Conservation (phyloP, 345 rosid species). For the Raphanus sativus region DNA sequence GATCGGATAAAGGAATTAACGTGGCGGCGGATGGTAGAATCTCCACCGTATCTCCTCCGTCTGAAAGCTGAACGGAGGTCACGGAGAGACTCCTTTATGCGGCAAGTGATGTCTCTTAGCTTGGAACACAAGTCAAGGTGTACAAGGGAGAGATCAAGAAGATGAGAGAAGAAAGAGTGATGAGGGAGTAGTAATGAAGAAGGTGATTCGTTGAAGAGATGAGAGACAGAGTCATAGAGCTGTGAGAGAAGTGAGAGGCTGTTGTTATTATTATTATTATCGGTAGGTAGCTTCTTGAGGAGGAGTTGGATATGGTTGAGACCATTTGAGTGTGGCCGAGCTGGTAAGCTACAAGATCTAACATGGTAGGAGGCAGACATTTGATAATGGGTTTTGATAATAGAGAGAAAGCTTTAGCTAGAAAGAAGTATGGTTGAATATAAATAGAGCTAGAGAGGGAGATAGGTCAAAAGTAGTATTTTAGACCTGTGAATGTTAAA, state of each 20-base stretch:
- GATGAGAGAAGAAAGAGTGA: conserved; percentile 30
- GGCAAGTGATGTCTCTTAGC: conserved; percentile 46
- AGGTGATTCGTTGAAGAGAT: conserved; percentile 42
- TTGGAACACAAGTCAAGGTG: conserved; percentile 53
- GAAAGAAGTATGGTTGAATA: conserved; percentile 12
- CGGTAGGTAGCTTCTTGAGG: conserved; percentile 28
- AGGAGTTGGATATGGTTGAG: conserved; percentile 30
- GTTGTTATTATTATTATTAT: background rate
- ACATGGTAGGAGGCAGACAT: conserved; percentile 41
- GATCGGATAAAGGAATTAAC: conserved; percentile 36
- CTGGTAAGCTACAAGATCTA: conserved; percentile 64
- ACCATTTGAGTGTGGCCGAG: conserved; percentile 47
- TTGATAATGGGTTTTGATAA: conserved; percentile 14
- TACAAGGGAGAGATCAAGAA: conserved; percentile 38
- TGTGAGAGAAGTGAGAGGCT: conserved; percentile 45
- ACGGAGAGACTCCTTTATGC: conserved; percentile 46
- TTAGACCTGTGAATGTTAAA: conserved; percentile 24
- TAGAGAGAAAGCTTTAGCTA: conserved; percentile 21
- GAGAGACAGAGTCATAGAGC: conserved; percentile 43
- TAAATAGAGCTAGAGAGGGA: conserved; percentile 5
- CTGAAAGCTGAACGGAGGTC: conserved; percentile 63
- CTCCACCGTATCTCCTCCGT: conserved; percentile 49
- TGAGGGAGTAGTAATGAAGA: conserved; percentile 29
- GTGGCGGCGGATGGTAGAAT: conserved; percentile 36
- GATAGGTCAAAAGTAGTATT: conserved; percentile 25